Base-by-base conservation (phyloP, 164 flowering plant species). In the Liquidambar formosana region DNA sequence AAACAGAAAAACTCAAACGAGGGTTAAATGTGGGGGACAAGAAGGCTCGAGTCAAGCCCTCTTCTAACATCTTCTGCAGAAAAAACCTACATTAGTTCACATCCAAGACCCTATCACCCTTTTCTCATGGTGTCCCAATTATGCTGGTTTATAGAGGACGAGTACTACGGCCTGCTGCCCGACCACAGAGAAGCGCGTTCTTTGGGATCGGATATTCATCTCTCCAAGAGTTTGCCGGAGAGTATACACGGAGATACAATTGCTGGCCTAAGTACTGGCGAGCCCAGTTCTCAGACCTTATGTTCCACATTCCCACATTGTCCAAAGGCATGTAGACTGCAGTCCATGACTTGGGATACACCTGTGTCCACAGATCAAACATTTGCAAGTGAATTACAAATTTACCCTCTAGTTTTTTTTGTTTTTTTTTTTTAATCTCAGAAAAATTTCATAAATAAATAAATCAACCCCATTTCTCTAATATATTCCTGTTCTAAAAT, bases 221-320 rank as follows among this genome's bases (percentile, higher is more conserved):
- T 71, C 97, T 91, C 89, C 82, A 85, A 44, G 98, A 93, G 71
- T 84, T 86, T 23, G 78, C 85, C 9, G 92, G 74, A 0, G 97
- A 84, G 68, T 79, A 86, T 5, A 93, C 93, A 0, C 98, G 88
- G 44, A 93, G 85, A 77, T 93, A 93, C 72, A 91, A 85, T 66
- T 93, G 98, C 71, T 93, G 98, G n/a, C 98, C 98, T 46, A 93
- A 75, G 79, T 91, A 91, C 60, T 93, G 97, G 25, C 90, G 81
- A 3, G 83, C 93, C 97, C 97, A 91, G 69, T 88, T 78, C 83
- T 89, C 88, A 8, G 97, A 90, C 74, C 97, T 82, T 51, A 93
- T 62, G 68, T 93, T 90, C 97, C 97, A 93, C 94, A 91, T 91
- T 41, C 97, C 97, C 61, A 89, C 96, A 70, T 89, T 93, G 86